A percentile compares a stretch with the other conserved stretches of the same genome.
phyloP scores from a whole-genome alignment of 2,329 filamentous ascomycete genomes.

The Fusarium marasasianum region DNA sequence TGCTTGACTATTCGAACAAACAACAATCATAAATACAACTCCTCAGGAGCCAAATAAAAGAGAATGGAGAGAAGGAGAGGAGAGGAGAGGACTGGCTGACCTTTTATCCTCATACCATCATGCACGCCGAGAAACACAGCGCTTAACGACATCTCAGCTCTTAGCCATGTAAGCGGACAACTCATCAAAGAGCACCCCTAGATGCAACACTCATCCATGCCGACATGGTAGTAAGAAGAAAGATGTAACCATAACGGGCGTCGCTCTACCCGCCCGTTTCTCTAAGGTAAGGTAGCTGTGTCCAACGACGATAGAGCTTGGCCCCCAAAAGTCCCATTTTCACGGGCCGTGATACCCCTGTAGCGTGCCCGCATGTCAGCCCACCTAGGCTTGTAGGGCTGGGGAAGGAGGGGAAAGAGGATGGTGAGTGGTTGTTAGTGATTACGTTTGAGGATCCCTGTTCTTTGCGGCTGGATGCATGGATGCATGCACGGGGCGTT shows the following conservation, averaged over 20 bases:
- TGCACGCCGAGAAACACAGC: background rate
- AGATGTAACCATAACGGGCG: slow-evolving; percentile 7
- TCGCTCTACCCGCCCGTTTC: background rate
- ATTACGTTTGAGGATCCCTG: slow-evolving; percentile 4
- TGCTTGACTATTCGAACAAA: background rate
- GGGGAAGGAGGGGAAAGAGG: background rate
- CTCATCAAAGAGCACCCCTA: background rate
- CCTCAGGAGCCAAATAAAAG: background rate
- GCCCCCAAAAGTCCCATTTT: slow-evolving; percentile 18
- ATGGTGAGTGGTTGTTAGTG: background rate
- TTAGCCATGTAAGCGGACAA: slow-evolving; percentile 21
- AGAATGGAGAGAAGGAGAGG: background rate
- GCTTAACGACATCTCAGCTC: slow-evolving; percentile 1
- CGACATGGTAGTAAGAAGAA: background rate
- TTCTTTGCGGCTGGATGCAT: slow-evolving; percentile 22
- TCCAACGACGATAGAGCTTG: slow-evolving; percentile 6
- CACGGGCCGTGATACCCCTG: background rate
- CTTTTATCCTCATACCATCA: slow-evolving; percentile 11
- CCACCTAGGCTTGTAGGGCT: slow-evolving; percentile 26
- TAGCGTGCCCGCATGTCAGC: slow-evolving; percentile 21
- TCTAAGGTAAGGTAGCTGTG: background rate
- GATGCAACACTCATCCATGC: background rate
- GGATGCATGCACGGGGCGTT: slow-evolving; percentile 4
- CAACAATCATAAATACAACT: background rate
- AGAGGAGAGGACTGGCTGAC: background rate